Evolutionary conservation across 371 early-diverging fungal genomes (phyloP), one percentile per base, ranked within the genome.

Genomic region (Zopfochytrium polystomum): DNA sequence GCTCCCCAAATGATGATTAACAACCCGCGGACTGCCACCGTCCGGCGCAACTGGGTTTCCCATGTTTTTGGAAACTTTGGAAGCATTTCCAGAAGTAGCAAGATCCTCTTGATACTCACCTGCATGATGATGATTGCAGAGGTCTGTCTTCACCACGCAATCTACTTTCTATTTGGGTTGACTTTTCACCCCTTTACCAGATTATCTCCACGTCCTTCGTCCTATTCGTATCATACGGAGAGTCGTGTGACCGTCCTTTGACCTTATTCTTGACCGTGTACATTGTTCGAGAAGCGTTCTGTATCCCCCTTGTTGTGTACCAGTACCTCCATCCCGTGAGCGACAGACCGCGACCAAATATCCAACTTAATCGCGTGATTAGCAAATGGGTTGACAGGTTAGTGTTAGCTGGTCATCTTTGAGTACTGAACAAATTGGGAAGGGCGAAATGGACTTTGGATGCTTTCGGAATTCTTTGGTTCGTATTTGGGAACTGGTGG

Each of bases 401-500:
- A 0, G 13, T 1, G 25, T 20, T 18, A 18, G 23, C 11, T 48
- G 18, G 25, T 20, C 13, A 25, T 13, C 11, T 11, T 48, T 48
- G 18, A 48, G 11, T 42, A n/a, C 25, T 18, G 25, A 48, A 23
- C 25, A 31, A 52, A 22, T 27, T 52, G 52, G 22, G n/a, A n/a
- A 23, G n/a, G 23, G 29, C 29, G 6, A n/a, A n/a, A n/a, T n/a
- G n/a, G n/a, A n/a, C n/a, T n/a, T n/a, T n/a, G n/a, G n/a, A n/a
- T 38, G 38, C 38, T n/a, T n/a, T 38, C 38, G n/a, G 38, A 11
- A 38, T n/a, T 38, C 9, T 61, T 13, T 63, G 63, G 63, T 63
- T 63, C 30, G 49, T 63, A 25, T 38, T 57, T n/a, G 63, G 63
- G 15, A 63, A 63, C 45, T 63, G 58, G 56, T 50, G 33, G 35